Evolutionary conservation across 352 stramenopile species (phyloP).

Genomic region (Bremia lactucae): DNA sequence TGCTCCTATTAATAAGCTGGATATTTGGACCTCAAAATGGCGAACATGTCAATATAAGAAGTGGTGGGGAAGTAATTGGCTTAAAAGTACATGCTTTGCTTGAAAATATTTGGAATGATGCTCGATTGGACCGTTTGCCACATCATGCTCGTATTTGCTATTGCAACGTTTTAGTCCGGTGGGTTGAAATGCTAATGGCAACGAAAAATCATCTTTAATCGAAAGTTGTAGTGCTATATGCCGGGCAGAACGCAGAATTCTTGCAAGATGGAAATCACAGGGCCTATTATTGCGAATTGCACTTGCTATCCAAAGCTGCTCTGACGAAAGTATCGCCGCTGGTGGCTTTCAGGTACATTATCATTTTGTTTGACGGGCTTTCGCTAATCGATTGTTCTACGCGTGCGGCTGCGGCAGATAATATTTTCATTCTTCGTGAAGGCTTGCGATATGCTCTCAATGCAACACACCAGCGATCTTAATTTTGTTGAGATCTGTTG

Average conservation of each 20-base stretch:
- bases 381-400: background rate
- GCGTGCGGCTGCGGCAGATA: slow-evolving; percentile 13
- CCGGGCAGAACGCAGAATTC: slow-evolving; percentile 11
- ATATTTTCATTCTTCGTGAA: slow-evolving; percentile 44
- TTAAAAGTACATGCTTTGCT: slow-evolving; percentile 10
- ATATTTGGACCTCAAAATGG: slow-evolving; percentile 13
- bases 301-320: slow-evolving; percentile 9
- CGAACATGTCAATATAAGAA: background rate
- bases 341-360: slow-evolving; percentile 23
- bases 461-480: slow-evolving; percentile 11
- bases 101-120: slow-evolving; percentile 7
- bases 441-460: slow-evolving; percentile 13
- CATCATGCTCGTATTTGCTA: slow-evolving; percentile 49
- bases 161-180: slow-evolving; percentile 62
- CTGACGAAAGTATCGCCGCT: slow-evolving; percentile 13
- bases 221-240: slow-evolving; percentile 15
- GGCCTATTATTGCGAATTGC: slow-evolving; percentile 12
- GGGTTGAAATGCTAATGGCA: background rate
- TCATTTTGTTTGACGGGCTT: background rate
- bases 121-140: slow-evolving; percentile 7
- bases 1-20: slow-evolving; percentile 30
- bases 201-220: background rate
- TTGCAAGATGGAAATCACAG: slow-evolving; percentile 19
- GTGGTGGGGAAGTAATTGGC: slow-evolving; percentile 2
- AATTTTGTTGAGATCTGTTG: slow-evolving; percentile 19